phyloP scores from a whole-genome alignment of 371 early-diverging fungal species.

The Mucor lusitanicus region DNA sequence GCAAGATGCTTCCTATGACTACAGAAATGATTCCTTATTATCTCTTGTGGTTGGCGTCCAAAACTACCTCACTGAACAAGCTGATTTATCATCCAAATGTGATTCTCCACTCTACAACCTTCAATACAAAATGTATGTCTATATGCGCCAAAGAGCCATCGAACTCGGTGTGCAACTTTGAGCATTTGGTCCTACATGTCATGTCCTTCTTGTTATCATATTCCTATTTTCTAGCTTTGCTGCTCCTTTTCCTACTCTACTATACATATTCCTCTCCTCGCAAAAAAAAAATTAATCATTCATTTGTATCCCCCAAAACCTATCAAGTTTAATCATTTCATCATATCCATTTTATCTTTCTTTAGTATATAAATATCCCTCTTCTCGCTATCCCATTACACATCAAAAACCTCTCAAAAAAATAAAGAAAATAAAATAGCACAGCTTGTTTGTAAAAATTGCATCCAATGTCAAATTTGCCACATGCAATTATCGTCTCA shows the following conservation, averaged over 20 bases:
- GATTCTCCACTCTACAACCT: constrained; percentile 42
- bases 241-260: neutral
- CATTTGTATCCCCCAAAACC: neutral
- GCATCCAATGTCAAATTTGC: neutral
- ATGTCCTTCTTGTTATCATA: neutral
- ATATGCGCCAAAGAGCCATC: constrained; percentile 41
- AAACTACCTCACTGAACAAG: constrained; percentile 27
- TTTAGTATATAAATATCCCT: neutral
- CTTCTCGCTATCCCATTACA: neutral
- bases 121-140: constrained; percentile 49
- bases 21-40: constrained; percentile 24
- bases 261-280: neutral
- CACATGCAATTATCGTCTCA: neutral
- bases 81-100: neutral
- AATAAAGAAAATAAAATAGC: neutral
- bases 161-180: constrained; percentile 34
- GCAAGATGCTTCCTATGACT: neutral
- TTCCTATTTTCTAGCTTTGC: neutral
- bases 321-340: neutral
- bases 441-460: neutral
- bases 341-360: neutral
- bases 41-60: constrained; percentile 31
- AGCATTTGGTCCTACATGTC: neutral
- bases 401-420: neutral
- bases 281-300: constrained; percentile 1